Evolutionary conservation across 2,329 filamentous ascomycete species (phyloP), one percentile per base, ranked within the genome.

Genomic region (Clarireedia monteithiana): DNA sequence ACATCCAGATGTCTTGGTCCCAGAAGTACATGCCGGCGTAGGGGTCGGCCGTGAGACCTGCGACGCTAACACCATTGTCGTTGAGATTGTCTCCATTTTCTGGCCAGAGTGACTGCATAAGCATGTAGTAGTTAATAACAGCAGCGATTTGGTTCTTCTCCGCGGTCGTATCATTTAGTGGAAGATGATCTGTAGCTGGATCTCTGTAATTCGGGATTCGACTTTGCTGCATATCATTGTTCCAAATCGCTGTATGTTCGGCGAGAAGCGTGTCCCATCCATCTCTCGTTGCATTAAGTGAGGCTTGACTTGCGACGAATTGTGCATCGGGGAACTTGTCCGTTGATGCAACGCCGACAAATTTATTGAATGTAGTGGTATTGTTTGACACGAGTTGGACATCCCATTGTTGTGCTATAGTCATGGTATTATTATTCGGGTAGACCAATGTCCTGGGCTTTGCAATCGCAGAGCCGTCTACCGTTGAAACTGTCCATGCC

Each of bases 1-100:
- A 53, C 36, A 64, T 57, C 59, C 59, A 63, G 15, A 53, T 49
- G 20, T 68, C 66, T 36, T 62, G 60, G 50, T 69, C 68, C 68
- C 68, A 70, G 50, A 69, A 70, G 10, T 64, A 55, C 49, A 75
- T 71, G 0, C 84, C 84, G 24, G 74, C 84, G 60, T 88, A 88
- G 14, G 79, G 81, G 61, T 85, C 83, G 5, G 81, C 82, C 0
- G 77, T 79, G 23, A 87, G 69, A 0, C 84, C 84, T 56, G 82
- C 81, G 14, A 86, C 84, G 3, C 80, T 72, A 50, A 87, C 79
- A 58, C 82, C 85, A 66, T 83, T 74, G 17, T 77, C 72, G 51
- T 82, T 79, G 4, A 86, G 38, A 75, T 76, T 30, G 79, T 70
- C 1, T 0, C 10, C 44, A 72, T 78, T 64, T 75, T 60, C 60